phyloP scores from a whole-genome alignment of 2,329 filamentous ascomycete species.

The Torrubiella hemipterigena region DNA sequence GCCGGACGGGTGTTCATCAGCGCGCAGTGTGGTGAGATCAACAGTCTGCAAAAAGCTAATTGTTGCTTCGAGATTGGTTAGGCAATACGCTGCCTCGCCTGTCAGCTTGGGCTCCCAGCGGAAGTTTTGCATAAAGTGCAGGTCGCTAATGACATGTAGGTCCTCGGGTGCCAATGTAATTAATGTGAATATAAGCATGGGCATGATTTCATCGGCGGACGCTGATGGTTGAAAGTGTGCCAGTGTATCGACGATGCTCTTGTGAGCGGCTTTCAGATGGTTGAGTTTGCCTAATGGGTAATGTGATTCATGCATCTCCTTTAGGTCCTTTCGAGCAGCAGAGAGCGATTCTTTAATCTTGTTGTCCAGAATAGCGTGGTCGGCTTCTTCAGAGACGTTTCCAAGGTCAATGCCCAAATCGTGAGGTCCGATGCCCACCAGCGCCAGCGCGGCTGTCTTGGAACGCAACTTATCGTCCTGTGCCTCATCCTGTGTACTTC shows the following conservation, averaged over 20 bases:
- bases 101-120: conserved; percentile 76
- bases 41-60: conserved; percentile 93
- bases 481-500: conserved; percentile 85
- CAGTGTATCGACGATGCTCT: conserved; percentile 82
- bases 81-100: conserved; percentile 88
- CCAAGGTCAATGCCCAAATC: conserved; percentile 74
- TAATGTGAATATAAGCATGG: conserved; percentile 89
- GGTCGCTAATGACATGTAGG: conserved; percentile 83
- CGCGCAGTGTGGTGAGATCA: conserved; percentile 76
- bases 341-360: conserved; percentile 65
- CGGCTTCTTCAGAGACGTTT: conserved; percentile 34
- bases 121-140: conserved; percentile 90
- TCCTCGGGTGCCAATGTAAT: conserved; percentile 81
- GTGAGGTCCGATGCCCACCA: conserved; percentile 83
- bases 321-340: conserved; percentile 55
- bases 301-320: conserved; percentile 73
- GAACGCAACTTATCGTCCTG: conserved; percentile 90
- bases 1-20: conserved; percentile 62
- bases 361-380: conserved; percentile 46
- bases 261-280: conserved; percentile 78
- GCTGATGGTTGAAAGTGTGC: conserved; percentile 61
- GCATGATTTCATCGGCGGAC: conserved; percentile 93
- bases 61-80: conserved; percentile 91
- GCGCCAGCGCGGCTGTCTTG: conserved; percentile 75
- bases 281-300: conserved; percentile 88